Conservation (phyloP, 1,284 basidiomycete species). For the Trichosporon inkin region DNA sequence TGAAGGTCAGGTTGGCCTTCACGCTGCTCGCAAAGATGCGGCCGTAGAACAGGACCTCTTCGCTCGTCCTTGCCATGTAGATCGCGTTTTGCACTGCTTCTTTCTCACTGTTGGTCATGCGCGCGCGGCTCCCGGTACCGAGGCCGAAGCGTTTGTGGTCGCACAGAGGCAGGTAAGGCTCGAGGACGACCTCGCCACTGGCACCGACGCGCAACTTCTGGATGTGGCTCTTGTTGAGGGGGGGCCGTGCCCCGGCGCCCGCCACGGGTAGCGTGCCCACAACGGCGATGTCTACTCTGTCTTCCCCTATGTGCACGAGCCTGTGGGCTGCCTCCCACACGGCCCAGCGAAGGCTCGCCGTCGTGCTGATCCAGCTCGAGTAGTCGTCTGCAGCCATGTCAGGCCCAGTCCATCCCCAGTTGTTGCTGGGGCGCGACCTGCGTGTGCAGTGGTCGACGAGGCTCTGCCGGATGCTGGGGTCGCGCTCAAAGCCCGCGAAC, state of each 20-base stretch:
- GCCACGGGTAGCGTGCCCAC: conserved; percentile 10
- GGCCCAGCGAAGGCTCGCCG: conserved; percentile 25
- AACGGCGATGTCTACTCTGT: conserved; percentile 22
- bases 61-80: conserved; percentile 13
- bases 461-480: conserved; percentile 25
- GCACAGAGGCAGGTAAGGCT: conserved; percentile 4
- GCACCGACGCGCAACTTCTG: neutral
- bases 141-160: neutral
- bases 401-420: conserved; percentile 15
- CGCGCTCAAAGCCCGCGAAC: conserved; percentile 13
- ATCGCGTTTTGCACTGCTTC: conserved; percentile 21
- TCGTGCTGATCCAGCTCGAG: conserved; percentile 32
- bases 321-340: conserved; percentile 36
- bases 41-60: conserved; percentile 35
- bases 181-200: conserved; percentile 11
- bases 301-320: neutral
- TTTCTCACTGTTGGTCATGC: conserved; percentile 20
- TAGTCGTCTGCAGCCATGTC: conserved; percentile 25
- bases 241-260: neutral
- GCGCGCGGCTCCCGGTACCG: conserved; percentile 9
- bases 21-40: conserved; percentile 33
- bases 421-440: conserved; percentile 22
- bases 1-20: conserved; percentile 25
- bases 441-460: conserved; percentile 33
- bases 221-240: neutral